Conservation (phyloP, 176 grass and related monocot genomes). For the Eragrostis nindensis region DNA sequence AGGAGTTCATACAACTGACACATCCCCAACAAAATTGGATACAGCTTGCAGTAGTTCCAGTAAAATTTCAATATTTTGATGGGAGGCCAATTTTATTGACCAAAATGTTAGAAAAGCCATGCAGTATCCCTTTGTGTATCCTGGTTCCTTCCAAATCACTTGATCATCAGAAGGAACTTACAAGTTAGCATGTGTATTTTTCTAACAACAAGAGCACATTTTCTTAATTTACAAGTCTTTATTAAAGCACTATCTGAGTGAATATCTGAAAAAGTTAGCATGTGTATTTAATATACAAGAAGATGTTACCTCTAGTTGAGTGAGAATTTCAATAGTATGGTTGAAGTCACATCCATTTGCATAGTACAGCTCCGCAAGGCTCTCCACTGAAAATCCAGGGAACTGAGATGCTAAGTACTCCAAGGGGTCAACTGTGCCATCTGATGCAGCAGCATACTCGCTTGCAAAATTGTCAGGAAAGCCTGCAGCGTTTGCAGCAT, state of each 20-base stretch:
- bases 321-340: conserved; percentile 82
- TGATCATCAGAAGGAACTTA: background rate
- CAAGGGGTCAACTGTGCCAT: conserved; percentile 58
- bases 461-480: conserved; percentile 58
- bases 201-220: background rate
- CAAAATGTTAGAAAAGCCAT: background rate
- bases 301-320: conserved; percentile 87
- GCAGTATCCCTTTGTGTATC: background rate
- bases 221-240: background rate
- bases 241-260: background rate
- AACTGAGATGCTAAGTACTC: conserved; percentile 83
- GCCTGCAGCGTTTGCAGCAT: conserved; percentile 46
- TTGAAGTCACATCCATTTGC: conserved; percentile 89
- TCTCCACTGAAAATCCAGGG: conserved; percentile 86
- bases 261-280: background rate
- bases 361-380: conserved; percentile 84
- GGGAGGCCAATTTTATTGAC: background rate
- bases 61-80: background rate
- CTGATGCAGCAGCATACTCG: conserved; percentile 58
- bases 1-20: background rate
- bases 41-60: background rate
- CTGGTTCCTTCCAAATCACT: background rate
- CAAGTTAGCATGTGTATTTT: too few relatives aligned
- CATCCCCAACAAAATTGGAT: background rate
- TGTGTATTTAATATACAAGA: background rate